phyloP scores from a whole-genome alignment of 306 rosid genomes.

The Begonia masoniana region DNA sequence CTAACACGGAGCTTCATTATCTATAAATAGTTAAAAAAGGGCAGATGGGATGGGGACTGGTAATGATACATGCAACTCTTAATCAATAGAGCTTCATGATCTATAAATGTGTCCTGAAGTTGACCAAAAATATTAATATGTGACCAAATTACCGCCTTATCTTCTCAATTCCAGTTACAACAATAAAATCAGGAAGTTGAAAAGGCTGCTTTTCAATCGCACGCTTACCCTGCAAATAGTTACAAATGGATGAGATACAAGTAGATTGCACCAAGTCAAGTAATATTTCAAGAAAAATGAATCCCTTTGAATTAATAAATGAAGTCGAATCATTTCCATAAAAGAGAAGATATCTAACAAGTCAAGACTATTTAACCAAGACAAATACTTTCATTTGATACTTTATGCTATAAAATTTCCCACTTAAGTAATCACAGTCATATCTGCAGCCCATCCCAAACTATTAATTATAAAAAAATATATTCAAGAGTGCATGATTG shows the following conservation, averaged over 20 bases:
- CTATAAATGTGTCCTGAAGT: too few species aligned
- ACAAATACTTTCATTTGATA: background rate
- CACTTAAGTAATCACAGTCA: constrained; percentile 3
- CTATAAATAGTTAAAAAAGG: too few species aligned
- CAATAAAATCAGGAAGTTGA: constrained; percentile 99
- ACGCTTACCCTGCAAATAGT: constrained; percentile 77
- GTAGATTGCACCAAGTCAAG: constrained; percentile 4
- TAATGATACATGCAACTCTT: too few species aligned
- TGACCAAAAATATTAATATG: too few species aligned
- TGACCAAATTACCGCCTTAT: constrained; percentile 66
- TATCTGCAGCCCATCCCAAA: constrained; percentile 30
- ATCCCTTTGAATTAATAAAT: constrained; percentile 8
- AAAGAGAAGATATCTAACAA: constrained; percentile 65
- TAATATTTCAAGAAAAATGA: constrained; percentile 13
- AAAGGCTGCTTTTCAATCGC: constrained; percentile 97
- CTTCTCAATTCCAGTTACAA: constrained; percentile 97
- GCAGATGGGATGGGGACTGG: too few species aligned
- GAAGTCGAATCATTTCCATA: constrained; percentile 47
- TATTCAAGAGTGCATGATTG: constrained; percentile 64
- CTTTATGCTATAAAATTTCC: background rate
- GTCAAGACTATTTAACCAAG: constrained; percentile 45
- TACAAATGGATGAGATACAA: constrained; percentile 33
- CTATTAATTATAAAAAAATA: constrained; percentile 41
- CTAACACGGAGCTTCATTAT: too few species aligned
- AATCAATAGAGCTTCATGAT: too few species aligned